phyloP scores from a whole-genome alignment of 106 monocot genomes.

The Posidonia australis region DNA sequence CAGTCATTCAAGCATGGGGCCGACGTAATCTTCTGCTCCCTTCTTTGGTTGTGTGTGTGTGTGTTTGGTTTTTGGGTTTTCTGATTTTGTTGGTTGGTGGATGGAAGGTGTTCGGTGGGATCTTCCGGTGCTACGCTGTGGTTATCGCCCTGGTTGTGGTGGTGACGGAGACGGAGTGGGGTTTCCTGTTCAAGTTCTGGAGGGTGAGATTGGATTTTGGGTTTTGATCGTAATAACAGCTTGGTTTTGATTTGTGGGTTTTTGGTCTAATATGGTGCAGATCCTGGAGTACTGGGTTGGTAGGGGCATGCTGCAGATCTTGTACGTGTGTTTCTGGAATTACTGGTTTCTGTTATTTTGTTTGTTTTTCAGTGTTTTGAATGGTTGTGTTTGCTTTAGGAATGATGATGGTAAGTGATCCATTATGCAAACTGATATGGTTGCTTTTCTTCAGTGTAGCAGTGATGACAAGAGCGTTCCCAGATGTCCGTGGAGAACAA shows the following conservation, averaged over 20 bases:
- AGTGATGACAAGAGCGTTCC: slow-evolving; percentile 92
- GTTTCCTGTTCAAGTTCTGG: slow-evolving; percentile 52
- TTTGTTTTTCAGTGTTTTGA: not conserved
- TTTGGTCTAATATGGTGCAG: slow-evolving; percentile 20
- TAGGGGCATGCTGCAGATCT: slow-evolving; percentile 95
- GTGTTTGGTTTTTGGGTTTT: not conserved
- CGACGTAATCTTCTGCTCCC: slow-evolving; percentile 30
- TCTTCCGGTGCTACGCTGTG: slow-evolving; percentile 95
- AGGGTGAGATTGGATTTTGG: slow-evolving; percentile 22
- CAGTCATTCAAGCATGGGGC: slow-evolving; percentile 45
- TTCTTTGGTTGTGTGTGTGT: not conserved
- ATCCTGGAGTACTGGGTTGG: slow-evolving; percentile 82
- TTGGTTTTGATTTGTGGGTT: not conserved
- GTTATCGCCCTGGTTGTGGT: slow-evolving; percentile 66
- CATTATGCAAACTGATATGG: not conserved
- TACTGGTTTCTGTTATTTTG: slow-evolving; percentile 1
- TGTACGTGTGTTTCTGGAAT: slow-evolving; percentile 39
- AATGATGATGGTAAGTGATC: not conserved
- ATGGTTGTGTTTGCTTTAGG: not conserved
- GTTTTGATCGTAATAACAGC: not conserved
- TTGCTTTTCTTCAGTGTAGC: slow-evolving; percentile 52
- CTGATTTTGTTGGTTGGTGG: not conserved
- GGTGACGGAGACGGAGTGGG: slow-evolving; percentile 78
- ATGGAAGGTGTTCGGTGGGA: slow-evolving; percentile 68
- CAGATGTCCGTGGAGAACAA: slow-evolving; percentile 30